Evolutionary conservation across 441 rosid species (phyloP), one percentile per base, ranked within the genome.

Genomic region (Adansonia gregorii): DNA sequence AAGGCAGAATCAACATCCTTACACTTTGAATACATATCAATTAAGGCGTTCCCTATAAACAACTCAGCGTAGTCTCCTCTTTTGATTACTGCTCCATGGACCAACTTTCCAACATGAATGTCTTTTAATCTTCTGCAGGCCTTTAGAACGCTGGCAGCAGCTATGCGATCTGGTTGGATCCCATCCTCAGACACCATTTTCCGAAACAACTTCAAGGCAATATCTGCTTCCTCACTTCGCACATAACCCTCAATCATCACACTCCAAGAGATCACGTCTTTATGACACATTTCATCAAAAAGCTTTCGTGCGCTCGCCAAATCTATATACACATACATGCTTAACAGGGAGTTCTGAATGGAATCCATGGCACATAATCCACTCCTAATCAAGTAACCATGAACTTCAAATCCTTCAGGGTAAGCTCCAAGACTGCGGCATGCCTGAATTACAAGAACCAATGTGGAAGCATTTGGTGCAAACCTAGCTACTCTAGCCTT

Each of bases 211-310:
- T 65, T 24, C 78, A 81, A 70, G 55, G 86, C 88, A 67, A 69
- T 7, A 27, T 73, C 73, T 58, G 90, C 81, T 59, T 84, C 88
- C 17, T 75, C 81, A 15, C 68, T 76, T 41, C 78, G 83, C 72
- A 82, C 82, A 84, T 83, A 86, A 45, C 88, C 87, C 45, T 78
- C 77, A 0, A 91, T 88, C 76, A 86, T 78, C 76, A 88, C 84
- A 84, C 89, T 88, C 90, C 90, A 89, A 0, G 92, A 87, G 74
- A 88, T 83, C 56, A 89, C 89, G 74, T 88, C 93, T 84, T 81
- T 88, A 0, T 83, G 82, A 48, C 76, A 72, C 88, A 87, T 91
- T 85, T 89, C 90, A 49, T 87, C 92, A 63, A 90, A 90, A 88
- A 89, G 55, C 46, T 4, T 82, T 8, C 74, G 83, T 15, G 89